Evolutionary conservation across 1,284 basidiomycete species (phyloP).

Genomic region (Naganishia albida): DNA sequence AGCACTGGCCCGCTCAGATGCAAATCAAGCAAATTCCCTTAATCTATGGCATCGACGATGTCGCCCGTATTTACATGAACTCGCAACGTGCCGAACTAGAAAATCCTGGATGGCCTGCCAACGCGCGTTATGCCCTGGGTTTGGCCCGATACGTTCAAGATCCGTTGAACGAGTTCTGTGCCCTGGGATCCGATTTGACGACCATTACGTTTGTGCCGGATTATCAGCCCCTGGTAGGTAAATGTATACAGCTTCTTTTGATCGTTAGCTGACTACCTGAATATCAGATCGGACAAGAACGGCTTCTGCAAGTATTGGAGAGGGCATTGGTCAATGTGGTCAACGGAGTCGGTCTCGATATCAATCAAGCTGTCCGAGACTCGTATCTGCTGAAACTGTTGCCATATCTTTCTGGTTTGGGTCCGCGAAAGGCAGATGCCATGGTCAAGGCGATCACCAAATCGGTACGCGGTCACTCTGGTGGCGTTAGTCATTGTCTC

Average conservation of each 20-base stretch:
- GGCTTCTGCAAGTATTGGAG: slow-evolving; percentile 78
- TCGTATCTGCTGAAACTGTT: slow-evolving; percentile 83
- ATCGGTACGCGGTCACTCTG: slow-evolving; percentile 59
- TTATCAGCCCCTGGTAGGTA: slow-evolving; percentile 74
- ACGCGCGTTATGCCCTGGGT: slow-evolving; percentile 92
- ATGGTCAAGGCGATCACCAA: slow-evolving; percentile 78
- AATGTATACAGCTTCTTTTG: not conserved
- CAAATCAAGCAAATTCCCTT: slow-evolving; percentile 61
- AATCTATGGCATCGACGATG: slow-evolving; percentile 84
- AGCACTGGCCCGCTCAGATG: slow-evolving; percentile 41
- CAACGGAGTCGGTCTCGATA: slow-evolving; percentile 91
- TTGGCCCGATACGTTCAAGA: slow-evolving; percentile 91
- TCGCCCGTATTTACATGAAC: slow-evolving; percentile 91
- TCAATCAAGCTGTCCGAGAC: slow-evolving; percentile 87
- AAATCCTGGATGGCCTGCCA: slow-evolving; percentile 74
- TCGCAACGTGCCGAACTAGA: slow-evolving; percentile 83
- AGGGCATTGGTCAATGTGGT: slow-evolving; percentile 84
- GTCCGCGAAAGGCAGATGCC: slow-evolving; percentile 88
- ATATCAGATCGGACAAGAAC: slow-evolving; percentile 77
- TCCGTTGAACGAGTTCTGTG: slow-evolving; percentile 89
- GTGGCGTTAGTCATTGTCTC: slow-evolving; percentile 7
- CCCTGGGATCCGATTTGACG: slow-evolving; percentile 76
- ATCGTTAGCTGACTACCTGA: slow-evolving; percentile 31
- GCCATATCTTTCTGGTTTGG: slow-evolving; percentile 89
- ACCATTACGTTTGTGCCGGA: slow-evolving; percentile 74